phyloP scores from a whole-genome alignment of 23 red algal genomes.

The Gracilariopsis chorda region DNA sequence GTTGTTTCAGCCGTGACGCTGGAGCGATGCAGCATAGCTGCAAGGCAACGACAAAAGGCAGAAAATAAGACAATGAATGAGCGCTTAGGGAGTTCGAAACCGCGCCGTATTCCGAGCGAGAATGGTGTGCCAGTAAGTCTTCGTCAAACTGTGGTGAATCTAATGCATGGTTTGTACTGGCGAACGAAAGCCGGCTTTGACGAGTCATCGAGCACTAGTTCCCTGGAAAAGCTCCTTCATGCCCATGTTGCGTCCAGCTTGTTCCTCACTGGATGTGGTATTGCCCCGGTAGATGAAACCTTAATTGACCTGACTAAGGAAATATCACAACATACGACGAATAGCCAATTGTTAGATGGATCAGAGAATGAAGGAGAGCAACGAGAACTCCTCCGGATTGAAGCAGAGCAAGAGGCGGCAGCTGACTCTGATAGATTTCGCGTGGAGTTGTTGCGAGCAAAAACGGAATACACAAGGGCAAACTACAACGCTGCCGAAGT shows the following conservation, averaged over 20 bases:
- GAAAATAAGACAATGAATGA: background rate
- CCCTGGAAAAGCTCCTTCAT: constrained; percentile 16
- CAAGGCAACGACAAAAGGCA: background rate
- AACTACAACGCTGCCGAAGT: constrained; percentile 13
- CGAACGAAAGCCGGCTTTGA: constrained; percentile 25
- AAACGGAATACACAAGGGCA: constrained; percentile 21
- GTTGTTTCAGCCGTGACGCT: background rate
- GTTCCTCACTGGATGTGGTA: constrained; percentile 15
- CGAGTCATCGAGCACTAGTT: constrained; percentile 1
- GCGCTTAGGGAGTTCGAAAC: no score
- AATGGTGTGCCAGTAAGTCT: background rate
- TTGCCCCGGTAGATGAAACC: constrained; percentile 35
- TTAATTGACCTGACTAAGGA: constrained; percentile 8
- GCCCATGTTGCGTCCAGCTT: constrained; percentile 13
- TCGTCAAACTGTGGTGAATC: constrained; percentile 2
- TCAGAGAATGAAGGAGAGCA: constrained; percentile 46
- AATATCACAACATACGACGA: background rate
- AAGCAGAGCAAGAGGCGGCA: constrained; percentile 54
- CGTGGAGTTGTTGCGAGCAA: constrained; percentile 56
- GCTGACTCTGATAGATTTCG: constrained; percentile 57
- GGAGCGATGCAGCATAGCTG: background rate
- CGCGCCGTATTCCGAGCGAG: no score
- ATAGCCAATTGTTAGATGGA: background rate
- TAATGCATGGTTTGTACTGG: constrained; percentile 25
- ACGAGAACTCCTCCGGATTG: constrained; percentile 54